Evolutionary conservation across 2,329 filamentous ascomycete genomes (phyloP).

Genomic region (Paracorniculantispora psalliotae): DNA sequence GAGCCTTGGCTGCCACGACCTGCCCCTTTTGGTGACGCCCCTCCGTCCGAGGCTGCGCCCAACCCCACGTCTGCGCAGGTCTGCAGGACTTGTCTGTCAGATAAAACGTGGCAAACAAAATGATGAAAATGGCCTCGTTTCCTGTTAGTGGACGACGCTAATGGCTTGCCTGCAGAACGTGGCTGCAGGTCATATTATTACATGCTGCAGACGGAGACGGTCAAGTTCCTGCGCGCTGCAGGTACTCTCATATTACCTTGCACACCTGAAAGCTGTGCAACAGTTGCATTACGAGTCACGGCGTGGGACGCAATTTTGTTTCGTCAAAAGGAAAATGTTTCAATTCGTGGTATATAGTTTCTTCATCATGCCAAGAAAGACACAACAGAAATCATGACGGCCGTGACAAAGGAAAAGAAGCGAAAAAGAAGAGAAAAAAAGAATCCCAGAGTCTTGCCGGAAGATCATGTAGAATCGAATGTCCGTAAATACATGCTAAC

Average conservation of each 20-base stretch:
- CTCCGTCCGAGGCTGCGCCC: background rate
- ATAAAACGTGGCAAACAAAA: too few relatives aligned
- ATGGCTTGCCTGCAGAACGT: background rate
- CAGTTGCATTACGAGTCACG: background rate
- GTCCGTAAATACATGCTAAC: background rate
- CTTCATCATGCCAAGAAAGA: background rate
- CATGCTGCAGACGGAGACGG: too few relatives aligned
- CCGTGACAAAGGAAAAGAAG: constrained; percentile 7
- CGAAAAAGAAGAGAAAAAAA: background rate
- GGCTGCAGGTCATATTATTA: background rate
- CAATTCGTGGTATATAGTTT: constrained; percentile 8
- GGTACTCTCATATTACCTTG: too few relatives aligned
- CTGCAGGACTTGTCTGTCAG: too few relatives aligned
- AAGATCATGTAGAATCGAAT: constrained; percentile 6
- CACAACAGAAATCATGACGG: too few relatives aligned
- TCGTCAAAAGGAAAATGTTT: background rate
- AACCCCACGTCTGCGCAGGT: background rate
- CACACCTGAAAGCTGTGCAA: too few relatives aligned
- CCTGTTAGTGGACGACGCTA: background rate
- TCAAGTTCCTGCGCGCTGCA: too few relatives aligned
- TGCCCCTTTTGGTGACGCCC: background rate
- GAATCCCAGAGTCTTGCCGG: background rate
- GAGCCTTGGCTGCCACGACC: background rate
- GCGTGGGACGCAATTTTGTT: too few relatives aligned
- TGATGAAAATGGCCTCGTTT: too few relatives aligned